Percentiles rank a stretch among this genome's conserved stretches.
These are phyloP conservation scores for Plasmodium adleri DNA, from an alignment of 169 alveolate genomes.

Conservation along the genomic window DNA sequence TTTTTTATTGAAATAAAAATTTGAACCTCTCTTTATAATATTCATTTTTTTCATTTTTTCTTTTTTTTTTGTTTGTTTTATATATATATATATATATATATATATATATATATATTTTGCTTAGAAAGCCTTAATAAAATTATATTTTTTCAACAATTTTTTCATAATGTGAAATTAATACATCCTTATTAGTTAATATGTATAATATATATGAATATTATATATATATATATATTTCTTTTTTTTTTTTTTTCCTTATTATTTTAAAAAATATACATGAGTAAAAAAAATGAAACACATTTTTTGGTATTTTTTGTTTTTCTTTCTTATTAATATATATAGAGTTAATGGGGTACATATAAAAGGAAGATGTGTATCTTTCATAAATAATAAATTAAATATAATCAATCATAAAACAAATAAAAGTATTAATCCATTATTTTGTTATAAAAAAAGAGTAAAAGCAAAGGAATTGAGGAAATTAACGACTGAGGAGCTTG, in stretches of 20 bases:
- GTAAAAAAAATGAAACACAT: slow-evolving; percentile 50
- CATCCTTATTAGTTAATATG: too few species aligned
- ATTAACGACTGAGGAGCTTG: slow-evolving; percentile 66
- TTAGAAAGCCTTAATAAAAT: too few species aligned
- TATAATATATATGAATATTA: too few species aligned
- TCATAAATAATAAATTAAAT: slow-evolving; percentile 18
- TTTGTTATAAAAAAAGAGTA: slow-evolving; percentile 55
- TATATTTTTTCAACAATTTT: too few species aligned
- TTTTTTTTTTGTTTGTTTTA: slow-evolving; percentile 10
- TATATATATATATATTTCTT: too few species aligned
- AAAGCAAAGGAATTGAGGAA: slow-evolving; percentile 71
- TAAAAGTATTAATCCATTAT: slow-evolving; percentile 14
- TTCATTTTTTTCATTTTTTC: not conserved
- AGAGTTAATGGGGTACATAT: slow-evolving; percentile 31
- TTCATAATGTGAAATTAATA: too few species aligned
- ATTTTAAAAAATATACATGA: not conserved
- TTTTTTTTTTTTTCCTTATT: not conserved
- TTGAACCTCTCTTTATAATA: not conserved
- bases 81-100: not conserved
- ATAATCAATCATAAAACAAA: not conserved
- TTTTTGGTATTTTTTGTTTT: slow-evolving; percentile 17
- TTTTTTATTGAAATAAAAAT: not conserved
- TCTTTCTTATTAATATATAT: slow-evolving; percentile 35
- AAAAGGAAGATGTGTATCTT: slow-evolving; percentile 34
- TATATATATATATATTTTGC: too few species aligned